Evolutionary conservation across 352 stramenopile species (phyloP).

Genomic region (Lagenidium sp.): DNA sequence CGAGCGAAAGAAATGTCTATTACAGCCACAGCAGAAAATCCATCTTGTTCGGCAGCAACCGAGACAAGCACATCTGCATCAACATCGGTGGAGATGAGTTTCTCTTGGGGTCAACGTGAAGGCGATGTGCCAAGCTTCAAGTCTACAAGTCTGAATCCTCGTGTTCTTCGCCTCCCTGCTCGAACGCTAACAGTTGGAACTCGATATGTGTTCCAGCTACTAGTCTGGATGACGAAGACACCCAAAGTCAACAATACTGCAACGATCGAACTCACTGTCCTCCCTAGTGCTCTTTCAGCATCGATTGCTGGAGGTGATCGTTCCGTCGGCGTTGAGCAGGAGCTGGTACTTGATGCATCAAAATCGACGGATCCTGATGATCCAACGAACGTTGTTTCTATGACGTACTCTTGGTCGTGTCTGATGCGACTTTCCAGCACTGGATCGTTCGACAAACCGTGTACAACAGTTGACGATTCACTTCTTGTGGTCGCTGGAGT

Average conservation of each 20-base stretch:
- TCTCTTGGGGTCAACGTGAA: constrained; percentile 37
- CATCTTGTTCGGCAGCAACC: constrained; percentile 16
- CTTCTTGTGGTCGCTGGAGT: constrained; percentile 12
- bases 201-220: constrained; percentile 47
- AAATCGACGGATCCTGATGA: constrained; percentile 45
- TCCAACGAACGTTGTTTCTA: constrained; percentile 17
- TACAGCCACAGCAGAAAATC: constrained; percentile 27
- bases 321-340: constrained; percentile 39
- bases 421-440: constrained; percentile 13
- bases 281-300: constrained; percentile 26
- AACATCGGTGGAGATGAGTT: constrained; percentile 33
- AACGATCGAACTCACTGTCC: constrained; percentile 30
- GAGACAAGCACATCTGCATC: constrained; percentile 2
- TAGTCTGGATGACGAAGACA: constrained; percentile 39
- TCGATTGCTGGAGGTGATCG: constrained; percentile 34
- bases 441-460: constrained; percentile 22
- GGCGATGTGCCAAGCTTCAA: constrained; percentile 33
- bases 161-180: constrained; percentile 36
- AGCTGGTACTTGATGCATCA: constrained; percentile 36
- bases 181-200: constrained; percentile 41
- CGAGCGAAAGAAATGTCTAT: constrained; percentile 37
- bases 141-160: constrained; percentile 42
- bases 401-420: constrained; percentile 36
- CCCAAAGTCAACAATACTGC: constrained; percentile 35
- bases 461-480: constrained; percentile 6